Evolutionary conservation across 1,284 basidiomycete genomes (phyloP).

Genomic region (Pulchroboletus neoregius): DNA sequence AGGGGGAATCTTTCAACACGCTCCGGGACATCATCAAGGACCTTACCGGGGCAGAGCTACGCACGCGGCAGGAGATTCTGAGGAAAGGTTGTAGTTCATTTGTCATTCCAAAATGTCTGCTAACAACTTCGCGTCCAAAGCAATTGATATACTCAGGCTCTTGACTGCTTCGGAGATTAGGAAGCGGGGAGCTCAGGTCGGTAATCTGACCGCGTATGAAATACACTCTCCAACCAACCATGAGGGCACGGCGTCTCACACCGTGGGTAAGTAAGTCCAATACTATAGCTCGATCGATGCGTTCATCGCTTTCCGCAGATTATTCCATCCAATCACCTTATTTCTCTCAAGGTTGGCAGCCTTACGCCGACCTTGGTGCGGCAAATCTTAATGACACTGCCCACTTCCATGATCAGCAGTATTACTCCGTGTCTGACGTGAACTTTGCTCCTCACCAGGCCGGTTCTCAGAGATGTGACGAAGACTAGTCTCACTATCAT

Average conservation of each 20-base stretch:
- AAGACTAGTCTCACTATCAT: background rate
- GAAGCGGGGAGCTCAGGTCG: background rate
- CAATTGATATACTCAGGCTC: conserved; percentile 13
- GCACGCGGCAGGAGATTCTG: conserved; percentile 20
- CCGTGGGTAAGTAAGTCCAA: background rate
- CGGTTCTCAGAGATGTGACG: background rate
- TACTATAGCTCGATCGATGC: background rate
- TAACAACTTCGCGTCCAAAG: conserved; percentile 7
- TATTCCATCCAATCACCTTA: background rate
- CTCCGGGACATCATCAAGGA: conserved; percentile 19
- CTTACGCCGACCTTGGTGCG: background rate
- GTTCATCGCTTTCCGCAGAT: conserved; percentile 8
- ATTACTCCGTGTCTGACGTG: background rate
- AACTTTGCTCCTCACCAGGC: background rate
- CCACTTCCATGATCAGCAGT: background rate
- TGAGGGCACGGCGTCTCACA: background rate
- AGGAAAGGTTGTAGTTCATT: conserved; percentile 15
- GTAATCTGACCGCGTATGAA: background rate
- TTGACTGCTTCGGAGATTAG: background rate
- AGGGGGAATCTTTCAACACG: conserved; percentile 15
- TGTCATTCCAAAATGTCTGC: background rate
- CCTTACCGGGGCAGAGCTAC: conserved; percentile 14
- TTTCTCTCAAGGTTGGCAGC: background rate
- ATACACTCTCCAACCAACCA: background rate
- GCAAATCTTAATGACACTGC: background rate